Evolutionary conservation across 139 green algal genomes (phyloP), one percentile per base, ranked within the genome.

Genomic region (Pedinophyceae sp.): DNA sequence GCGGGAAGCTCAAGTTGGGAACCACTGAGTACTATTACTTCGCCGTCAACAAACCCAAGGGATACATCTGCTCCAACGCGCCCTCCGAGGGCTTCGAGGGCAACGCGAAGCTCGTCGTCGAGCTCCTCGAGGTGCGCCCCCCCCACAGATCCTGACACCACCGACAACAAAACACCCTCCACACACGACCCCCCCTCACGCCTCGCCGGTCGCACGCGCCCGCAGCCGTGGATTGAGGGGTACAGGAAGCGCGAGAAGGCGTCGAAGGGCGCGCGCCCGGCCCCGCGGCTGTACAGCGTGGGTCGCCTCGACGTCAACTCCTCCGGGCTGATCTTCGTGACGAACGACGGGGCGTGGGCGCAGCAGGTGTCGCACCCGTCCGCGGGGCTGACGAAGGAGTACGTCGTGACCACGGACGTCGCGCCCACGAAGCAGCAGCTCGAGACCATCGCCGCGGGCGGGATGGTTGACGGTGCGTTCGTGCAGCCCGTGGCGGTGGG

Each of bases 251-350:
- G 77, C 3, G 59, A 77, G 3, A 41, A 58, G 2, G 49, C 47
- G 19, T 73, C 57, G 66, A 3, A 71, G 13, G 43, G 20, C 20
- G 22, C 6, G 34, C 5, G 34, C 13, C 38, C 38, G 20, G 72
- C 74, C 0, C 89, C 89, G 1, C 71, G 89, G 20, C 71, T 97
- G 3, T 95, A 94, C 74, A 93, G 84, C 2, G 89, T 95, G 39
- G 89, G 89, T 4, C 72, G 88, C 3, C 69, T 98, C 46, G 90
- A 98, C 56, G 86, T 89, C 4, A 58, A 73, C 15, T 82, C 83
- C 7, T 78, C 75, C 4, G 90, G 90, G 0, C 78, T 98, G 25
- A 70, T 98, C 22, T 73, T 98, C 15, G 69, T 98, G 20, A 98
- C 89, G 3, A 97, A 97, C 52, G 89, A 98, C 56, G 89, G 89